Conservation (phyloP, 2,329 filamentous ascomycete genomes). For the Dactylellina drechsleri region DNA sequence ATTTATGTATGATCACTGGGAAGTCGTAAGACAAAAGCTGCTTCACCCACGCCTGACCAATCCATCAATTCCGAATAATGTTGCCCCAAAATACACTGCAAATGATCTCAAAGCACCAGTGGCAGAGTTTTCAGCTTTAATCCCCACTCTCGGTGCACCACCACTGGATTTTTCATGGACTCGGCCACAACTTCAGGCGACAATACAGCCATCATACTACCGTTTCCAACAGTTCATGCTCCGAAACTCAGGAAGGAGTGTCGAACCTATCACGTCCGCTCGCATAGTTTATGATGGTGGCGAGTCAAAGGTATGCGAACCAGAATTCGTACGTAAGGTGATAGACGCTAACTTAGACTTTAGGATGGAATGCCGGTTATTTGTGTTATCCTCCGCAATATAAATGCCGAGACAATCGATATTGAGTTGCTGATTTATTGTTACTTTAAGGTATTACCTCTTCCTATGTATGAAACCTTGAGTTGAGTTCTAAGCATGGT, state of each 20-base stretch:
- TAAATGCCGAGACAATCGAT: conserved; percentile 73
- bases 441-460: conserved; percentile 70
- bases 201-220: conserved; percentile 73
- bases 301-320: conserved; percentile 68
- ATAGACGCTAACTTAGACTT: conserved; percentile 57
- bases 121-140: conserved; percentile 63
- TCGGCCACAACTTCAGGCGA: conserved; percentile 72
- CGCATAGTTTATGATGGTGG: conserved; percentile 76
- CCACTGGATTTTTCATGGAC: conserved; percentile 77
- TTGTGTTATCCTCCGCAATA: conserved; percentile 74
- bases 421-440: conserved; percentile 74
- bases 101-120: conserved; percentile 55
- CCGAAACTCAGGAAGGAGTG: conserved; percentile 73
- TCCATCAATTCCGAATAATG: conserved; percentile 37
- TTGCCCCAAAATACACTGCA: conserved; percentile 41
- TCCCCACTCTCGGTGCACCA: conserved; percentile 74
- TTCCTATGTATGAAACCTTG: background rate
- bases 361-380: conserved; percentile 74
- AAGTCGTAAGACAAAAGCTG: conserved; percentile 73
- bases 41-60: conserved; percentile 66
- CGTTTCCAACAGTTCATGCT: conserved; percentile 79
- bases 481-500: conserved; percentile 49
- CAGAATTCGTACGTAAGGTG: conserved; percentile 57
- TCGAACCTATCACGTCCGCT: conserved; percentile 72
- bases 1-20: conserved; percentile 77